Conservation (phyloP, 139 green algal species). For the Chlamydomonas schloesseri region DNA sequence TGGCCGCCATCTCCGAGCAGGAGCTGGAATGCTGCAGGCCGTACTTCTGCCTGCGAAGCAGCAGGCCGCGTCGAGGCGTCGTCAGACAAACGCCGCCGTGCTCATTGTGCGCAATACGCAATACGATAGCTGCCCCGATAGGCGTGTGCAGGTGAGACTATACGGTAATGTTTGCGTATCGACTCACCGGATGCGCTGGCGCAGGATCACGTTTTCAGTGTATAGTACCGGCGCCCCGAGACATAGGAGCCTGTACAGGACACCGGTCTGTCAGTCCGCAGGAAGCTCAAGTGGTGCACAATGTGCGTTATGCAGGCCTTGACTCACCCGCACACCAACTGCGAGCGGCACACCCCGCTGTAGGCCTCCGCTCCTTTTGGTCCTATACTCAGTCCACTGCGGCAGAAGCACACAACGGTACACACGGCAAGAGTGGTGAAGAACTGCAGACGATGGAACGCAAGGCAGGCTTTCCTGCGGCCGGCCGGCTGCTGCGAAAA, state of each 20-base stretch:
- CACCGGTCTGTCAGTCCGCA: too few relatives aligned
- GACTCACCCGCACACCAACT: constrained; percentile 19
- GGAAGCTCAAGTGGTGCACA: too few relatives aligned
- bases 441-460: too few relatives aligned
- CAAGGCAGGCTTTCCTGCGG: too few relatives aligned
- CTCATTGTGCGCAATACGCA: too few relatives aligned
- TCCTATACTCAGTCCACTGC: constrained; percentile 17
- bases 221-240: neutral
- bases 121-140: too few relatives aligned
- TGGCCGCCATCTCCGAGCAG: neutral
- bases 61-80: too few relatives aligned
- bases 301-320: neutral
- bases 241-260: neutral
- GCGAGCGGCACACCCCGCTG: neutral
- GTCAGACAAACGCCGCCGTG: too few relatives aligned
- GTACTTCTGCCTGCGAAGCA: constrained; percentile 32
- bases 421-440: too few relatives aligned
- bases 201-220: constrained; percentile 14
- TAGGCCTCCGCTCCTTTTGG: neutral
- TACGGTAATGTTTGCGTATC: too few relatives aligned
- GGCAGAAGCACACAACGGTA: too few relatives aligned
- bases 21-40: neutral
- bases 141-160: too few relatives aligned
- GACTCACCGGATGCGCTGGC: constrained; percentile 21
- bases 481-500: neutral